Evolutionary conservation across 176 grass and related monocot species (phyloP).

Genomic region (Rhynchospora tenuis): DNA sequence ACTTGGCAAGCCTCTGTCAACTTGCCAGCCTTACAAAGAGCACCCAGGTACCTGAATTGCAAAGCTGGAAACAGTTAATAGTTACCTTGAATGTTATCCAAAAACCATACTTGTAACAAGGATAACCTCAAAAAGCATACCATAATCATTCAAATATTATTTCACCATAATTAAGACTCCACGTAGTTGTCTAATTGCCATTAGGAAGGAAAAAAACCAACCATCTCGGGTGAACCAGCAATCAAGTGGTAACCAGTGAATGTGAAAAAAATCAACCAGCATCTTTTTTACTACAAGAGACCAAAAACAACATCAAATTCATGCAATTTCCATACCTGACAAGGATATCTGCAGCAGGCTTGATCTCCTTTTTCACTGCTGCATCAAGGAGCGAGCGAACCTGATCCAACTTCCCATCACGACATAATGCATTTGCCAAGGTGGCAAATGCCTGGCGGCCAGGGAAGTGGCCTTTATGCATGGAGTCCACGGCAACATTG

Average conservation of each 20-base stretch:
- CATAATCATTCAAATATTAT: not conserved
- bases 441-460: slow-evolving; percentile 57
- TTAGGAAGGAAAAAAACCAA: not conserved
- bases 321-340: slow-evolving; percentile 25
- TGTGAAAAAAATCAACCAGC: not conserved
- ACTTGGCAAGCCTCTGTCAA: slow-evolving; percentile 49
- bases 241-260: not conserved
- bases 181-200: not conserved
- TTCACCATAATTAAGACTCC: not conserved
- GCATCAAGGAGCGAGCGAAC: slow-evolving; percentile 52
- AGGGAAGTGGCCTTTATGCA: slow-evolving; percentile 61
- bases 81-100: not conserved
- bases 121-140: not conserved
- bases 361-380: slow-evolving; percentile 61
- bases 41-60: slow-evolving; percentile 46
- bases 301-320: not conserved
- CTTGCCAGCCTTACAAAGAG: slow-evolving; percentile 72
- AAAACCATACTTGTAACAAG: not conserved
- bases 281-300: not conserved
- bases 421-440: slow-evolving; percentile 61
- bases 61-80: not conserved
- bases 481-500: slow-evolving; percentile 56
- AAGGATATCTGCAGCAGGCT: slow-evolving; percentile 40
- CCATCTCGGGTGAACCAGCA: not conserved
- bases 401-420: slow-evolving; percentile 71